phyloP scores from a whole-genome alignment of 805 yeast genomes.

The Scheffersomyces stipitis region DNA sequence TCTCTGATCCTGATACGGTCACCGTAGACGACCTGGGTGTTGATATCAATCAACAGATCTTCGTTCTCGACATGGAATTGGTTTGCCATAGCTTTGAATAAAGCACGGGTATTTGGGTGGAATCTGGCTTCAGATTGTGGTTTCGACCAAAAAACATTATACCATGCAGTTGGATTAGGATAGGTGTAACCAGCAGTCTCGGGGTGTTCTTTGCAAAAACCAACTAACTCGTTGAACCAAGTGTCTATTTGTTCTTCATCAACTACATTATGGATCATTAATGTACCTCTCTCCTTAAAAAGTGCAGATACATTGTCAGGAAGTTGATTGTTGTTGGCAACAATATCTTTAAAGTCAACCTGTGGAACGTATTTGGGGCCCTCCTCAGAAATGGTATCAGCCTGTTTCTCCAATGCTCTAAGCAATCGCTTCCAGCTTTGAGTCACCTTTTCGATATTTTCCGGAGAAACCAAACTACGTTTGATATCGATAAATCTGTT shows the following conservation, averaged over 20 bases:
- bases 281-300: conserved; percentile 15
- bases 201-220: conserved; percentile 11
- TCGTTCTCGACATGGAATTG: conserved; percentile 11
- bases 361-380: conserved; percentile 23
- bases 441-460: conserved; percentile 23
- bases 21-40: conserved; percentile 38
- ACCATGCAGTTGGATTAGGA: conserved; percentile 9
- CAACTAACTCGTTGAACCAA: conserved; percentile 15
- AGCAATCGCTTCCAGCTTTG: conserved; percentile 29
- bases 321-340: conserved; percentile 7
- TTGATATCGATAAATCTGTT: conserved; percentile 14
- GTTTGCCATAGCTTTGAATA: conserved; percentile 23
- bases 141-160: conserved; percentile 39
- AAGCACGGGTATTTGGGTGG: conserved; percentile 31
- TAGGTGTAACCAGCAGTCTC: conserved; percentile 10
- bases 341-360: conserved; percentile 18
- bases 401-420: conserved; percentile 18
- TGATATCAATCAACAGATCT: conserved; percentile 23
- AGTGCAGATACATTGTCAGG: conserved; percentile 6
- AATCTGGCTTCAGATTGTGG: conserved; percentile 39
- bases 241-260: conserved; percentile 12
- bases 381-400: conserved; percentile 13
- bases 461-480: conserved; percentile 19
- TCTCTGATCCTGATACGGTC: conserved; percentile 41
- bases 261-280: conserved; percentile 16